Conservation (phyloP, 2,329 filamentous ascomycete species). For the Arthrocladium fulminans region DNA sequence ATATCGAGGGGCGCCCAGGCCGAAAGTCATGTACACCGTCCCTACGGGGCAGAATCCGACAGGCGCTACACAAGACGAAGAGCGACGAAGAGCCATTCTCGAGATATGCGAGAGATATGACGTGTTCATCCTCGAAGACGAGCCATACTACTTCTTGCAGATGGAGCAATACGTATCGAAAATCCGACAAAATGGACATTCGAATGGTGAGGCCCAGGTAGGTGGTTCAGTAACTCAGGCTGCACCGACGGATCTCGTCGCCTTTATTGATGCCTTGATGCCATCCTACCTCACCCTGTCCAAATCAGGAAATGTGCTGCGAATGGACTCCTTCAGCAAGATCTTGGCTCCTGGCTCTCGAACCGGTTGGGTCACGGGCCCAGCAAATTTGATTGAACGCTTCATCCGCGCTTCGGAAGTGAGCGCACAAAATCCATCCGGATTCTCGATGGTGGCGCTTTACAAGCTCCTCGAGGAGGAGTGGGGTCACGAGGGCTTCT, state of each 20-base stretch:
- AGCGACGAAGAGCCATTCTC: constrained; percentile 65
- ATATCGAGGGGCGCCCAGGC: constrained; percentile 48
- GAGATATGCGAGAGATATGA: constrained; percentile 73
- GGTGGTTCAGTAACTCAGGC: too few species aligned
- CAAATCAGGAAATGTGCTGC: constrained; percentile 75
- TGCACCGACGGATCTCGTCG: background rate
- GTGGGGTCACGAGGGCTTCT: constrained; percentile 86
- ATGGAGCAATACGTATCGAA: constrained; percentile 59
- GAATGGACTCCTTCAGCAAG: constrained; percentile 90
- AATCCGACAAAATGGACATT: constrained; percentile 20
- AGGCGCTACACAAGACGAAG: constrained; percentile 64
- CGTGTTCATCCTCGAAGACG: constrained; percentile 79
- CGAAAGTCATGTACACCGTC: constrained; percentile 60
- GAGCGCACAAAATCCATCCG: constrained; percentile 74
- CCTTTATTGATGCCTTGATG: constrained; percentile 62
- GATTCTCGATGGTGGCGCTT: constrained; percentile 72
- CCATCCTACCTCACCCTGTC: constrained; percentile 74
- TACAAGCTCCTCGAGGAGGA: constrained; percentile 86
- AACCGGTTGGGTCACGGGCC: constrained; percentile 81
- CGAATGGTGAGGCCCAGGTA: background rate
- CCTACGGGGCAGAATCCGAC: constrained; percentile 87
- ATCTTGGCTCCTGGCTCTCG: constrained; percentile 75
- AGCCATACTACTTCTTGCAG: constrained; percentile 91
- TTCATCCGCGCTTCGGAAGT: constrained; percentile 77
- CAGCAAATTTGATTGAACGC: constrained; percentile 72